These are phyloP conservation scores for Penicillium sp. DNA, from an alignment of 2,329 filamentous ascomycete genomes.

Conservation along the genomic window DNA sequence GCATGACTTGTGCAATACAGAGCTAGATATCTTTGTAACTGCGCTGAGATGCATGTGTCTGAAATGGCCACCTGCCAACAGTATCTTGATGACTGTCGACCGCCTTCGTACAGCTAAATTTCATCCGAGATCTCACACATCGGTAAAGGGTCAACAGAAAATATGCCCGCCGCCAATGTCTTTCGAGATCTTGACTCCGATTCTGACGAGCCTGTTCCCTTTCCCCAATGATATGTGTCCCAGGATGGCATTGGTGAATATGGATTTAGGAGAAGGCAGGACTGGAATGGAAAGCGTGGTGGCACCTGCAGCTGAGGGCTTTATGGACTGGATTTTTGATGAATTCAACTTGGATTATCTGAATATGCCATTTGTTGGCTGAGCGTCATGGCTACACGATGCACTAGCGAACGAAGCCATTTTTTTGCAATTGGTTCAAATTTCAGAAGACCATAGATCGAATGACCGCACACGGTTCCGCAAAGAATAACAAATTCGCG, in stretches of 20 bases:
- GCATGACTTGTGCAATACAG: neutral
- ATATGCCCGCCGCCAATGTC: too few relatives aligned
- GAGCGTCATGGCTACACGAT: too few relatives aligned
- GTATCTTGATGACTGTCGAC: neutral
- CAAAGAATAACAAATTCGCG: too few relatives aligned
- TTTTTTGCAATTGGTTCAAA: too few relatives aligned
- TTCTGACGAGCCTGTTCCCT: neutral
- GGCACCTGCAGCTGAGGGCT: neutral
- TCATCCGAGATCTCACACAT: neutral
- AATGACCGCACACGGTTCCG: too few relatives aligned
- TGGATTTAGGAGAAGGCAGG: neutral
- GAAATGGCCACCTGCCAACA: neutral
- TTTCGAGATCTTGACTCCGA: too few relatives aligned
- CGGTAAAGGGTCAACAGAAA: too few relatives aligned
- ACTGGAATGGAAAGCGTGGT: neutral
- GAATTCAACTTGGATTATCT: neutral
- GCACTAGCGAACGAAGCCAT: too few relatives aligned
- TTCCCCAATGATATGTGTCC: neutral
- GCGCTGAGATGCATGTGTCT: neutral
- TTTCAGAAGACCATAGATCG: too few relatives aligned
- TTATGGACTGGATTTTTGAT: neutral
- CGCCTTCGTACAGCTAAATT: neutral
- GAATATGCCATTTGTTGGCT: neutral
- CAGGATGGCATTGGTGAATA: neutral
- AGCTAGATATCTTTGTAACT: neutral